Conservation (phyloP, 106 monocot genomes). For the Acorus gramineus region DNA sequence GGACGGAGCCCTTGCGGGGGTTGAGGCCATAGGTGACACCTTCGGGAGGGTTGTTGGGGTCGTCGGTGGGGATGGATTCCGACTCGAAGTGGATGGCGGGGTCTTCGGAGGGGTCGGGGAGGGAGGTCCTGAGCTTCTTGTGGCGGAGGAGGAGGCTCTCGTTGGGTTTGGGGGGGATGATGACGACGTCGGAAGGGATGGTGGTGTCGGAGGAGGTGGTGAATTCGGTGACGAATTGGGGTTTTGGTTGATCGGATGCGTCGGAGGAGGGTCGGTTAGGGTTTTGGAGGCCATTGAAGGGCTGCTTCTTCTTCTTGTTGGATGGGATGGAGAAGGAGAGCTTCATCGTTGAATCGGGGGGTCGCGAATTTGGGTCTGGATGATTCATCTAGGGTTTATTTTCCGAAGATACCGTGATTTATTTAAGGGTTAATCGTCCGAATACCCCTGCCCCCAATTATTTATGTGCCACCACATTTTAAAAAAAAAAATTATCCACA, state of each 20-base stretch:
- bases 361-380: background rate
- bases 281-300: slow-evolving; percentile 6
- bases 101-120: slow-evolving; percentile 30
- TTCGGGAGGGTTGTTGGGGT: slow-evolving; percentile 11
- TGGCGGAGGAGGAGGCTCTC: slow-evolving; percentile 25
- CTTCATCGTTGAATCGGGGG: slow-evolving; percentile 30
- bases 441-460: too few relatives aligned
- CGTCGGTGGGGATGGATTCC: slow-evolving; percentile 5
- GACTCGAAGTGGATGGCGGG: slow-evolving; percentile 3
- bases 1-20: slow-evolving; percentile 16
- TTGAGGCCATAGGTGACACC: slow-evolving; percentile 57
- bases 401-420: too few relatives aligned
- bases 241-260: slow-evolving; percentile 6
- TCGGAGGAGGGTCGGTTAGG: slow-evolving; percentile 5
- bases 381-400: too few relatives aligned
- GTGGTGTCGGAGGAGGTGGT: slow-evolving; percentile 48
- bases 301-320: slow-evolving; percentile 17
- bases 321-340: slow-evolving; percentile 65
- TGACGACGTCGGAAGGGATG: slow-evolving; percentile 3
- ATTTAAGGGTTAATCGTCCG: too few relatives aligned
- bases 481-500: too few relatives aligned
- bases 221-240: slow-evolving; percentile 76
- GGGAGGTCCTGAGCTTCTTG: slow-evolving; percentile 43
- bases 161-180: slow-evolving; percentile 76
- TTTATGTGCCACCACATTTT: too few relatives aligned